Base-by-base conservation (phyloP, 2,329 filamentous ascomycete genomes). In the Clarireedia hainanense region DNA sequence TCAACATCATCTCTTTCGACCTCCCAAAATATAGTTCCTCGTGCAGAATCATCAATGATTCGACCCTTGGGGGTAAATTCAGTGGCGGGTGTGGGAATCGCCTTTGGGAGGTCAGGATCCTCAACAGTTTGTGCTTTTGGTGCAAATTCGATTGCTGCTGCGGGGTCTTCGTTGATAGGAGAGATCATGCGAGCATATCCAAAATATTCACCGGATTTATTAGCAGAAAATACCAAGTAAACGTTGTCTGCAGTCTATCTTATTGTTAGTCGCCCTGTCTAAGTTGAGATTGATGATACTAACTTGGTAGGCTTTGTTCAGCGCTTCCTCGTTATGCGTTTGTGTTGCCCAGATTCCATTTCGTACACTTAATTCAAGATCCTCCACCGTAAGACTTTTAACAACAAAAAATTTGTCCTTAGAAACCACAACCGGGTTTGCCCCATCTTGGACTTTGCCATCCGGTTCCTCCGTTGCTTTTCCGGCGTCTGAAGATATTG, bases 21-120 rank as follows among this genome's bases (percentile, higher is more conserved):
- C 70, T 97, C 92, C 92, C 92, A 97, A 66, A 97, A 97, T 42
- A 96, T 96, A 0, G 91, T 96, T 0, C 92, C 92, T n/a, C 92
- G 81, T 0, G 89, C 87, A 4, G 89, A 91, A 68, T 97, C 92
- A 65, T 96, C 90, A 47, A 96, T 92, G 57, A 97, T 95, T 54
- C 85, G 84, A 24, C 92, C 92, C 65, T 81, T 86, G 0, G 91
- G 91, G 2, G 88, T 86, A 51, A 79, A 85, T 48, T 88, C 84
- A 0, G 87, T 95, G 17, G 89, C 84, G 56, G 86, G 82, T 23
- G 90, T 96, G 0, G 84, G 78, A 10, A 91, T 95, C 5, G 89
- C 88, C 66, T 89, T 87, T 2, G 91, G 85, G 5, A 89, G 75
- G 60, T 92, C 88, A 15, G 80, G 71, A 26, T 82, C 79, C 60